Percentiles rank a stretch among this genome's conserved stretches.
Conservation (phyloP, 2,329 filamentous ascomycete species). For the Sclerotinia glacialis region DNA sequence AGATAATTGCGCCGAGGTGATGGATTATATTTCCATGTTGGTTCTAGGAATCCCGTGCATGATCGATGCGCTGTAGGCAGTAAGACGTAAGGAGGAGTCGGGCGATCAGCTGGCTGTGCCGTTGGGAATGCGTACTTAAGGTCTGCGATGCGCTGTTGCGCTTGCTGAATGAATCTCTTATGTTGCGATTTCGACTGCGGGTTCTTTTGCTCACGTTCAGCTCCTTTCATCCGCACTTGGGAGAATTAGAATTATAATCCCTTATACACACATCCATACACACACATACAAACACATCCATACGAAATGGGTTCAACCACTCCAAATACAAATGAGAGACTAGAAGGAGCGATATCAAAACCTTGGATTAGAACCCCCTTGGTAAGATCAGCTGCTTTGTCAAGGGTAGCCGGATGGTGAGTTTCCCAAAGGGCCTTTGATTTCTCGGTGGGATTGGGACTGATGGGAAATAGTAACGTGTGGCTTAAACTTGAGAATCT, state of each 20-base stretch:
- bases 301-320: conserved; percentile 17
- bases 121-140: too few relatives aligned
- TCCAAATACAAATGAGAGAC: neutral
- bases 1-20: too few relatives aligned
- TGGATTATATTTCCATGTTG: too few relatives aligned
- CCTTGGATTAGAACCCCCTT: conserved; percentile 35
- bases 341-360: conserved; percentile 11
- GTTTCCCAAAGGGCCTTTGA: neutral
- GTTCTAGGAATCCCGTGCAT: too few relatives aligned
- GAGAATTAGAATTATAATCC: neutral
- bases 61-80: too few relatives aligned
- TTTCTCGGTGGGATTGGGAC: neutral
- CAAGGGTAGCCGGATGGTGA: conserved; percentile 35
- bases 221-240: too few relatives aligned
- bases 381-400: conserved; percentile 32
- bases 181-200: too few relatives aligned
- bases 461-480: conserved; percentile 48
- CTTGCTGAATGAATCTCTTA: too few relatives aligned
- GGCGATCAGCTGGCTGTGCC: too few relatives aligned
- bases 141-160: too few relatives aligned
- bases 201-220: neutral
- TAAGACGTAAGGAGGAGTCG: too few relatives aligned
- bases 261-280: neutral
- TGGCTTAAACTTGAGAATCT: conserved; percentile 75
- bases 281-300: neutral